Conservation (phyloP, 495 filamentous ascomycete species). For the Aspergillus panamensis region DNA sequence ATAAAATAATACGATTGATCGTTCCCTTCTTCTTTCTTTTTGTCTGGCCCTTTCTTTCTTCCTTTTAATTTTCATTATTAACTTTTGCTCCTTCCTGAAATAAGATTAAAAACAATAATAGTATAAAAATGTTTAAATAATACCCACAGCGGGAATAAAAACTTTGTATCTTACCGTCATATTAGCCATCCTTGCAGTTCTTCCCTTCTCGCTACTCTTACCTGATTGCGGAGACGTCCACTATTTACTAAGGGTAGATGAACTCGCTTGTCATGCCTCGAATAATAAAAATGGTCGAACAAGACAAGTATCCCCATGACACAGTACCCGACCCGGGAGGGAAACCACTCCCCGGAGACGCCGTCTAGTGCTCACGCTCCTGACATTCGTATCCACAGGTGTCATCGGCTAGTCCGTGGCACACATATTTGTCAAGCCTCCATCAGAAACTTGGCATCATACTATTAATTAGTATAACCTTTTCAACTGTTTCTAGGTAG, state of each 20-base stretch:
- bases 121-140: neutral
- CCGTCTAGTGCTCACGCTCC: slow-evolving; percentile 16
- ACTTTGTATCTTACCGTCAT: slow-evolving; percentile 3
- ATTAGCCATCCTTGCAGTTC: slow-evolving; percentile 1
- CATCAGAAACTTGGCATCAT: slow-evolving; percentile 18
- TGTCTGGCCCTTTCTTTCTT: neutral
- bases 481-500: slow-evolving; percentile 1
- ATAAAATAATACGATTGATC: neutral
- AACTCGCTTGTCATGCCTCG: slow-evolving; percentile 14
- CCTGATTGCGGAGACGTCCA: slow-evolving; percentile 11
- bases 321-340: slow-evolving; percentile 3
- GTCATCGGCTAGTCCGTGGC: slow-evolving; percentile 30
- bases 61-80: neutral
- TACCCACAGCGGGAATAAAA: neutral
- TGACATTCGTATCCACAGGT: slow-evolving; percentile 24
- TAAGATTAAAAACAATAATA: neutral
- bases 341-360: slow-evolving; percentile 19
- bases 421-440: slow-evolving; percentile 14
- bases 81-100: neutral
- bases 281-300: neutral
- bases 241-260: slow-evolving; percentile 8
- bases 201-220: slow-evolving; percentile 14
- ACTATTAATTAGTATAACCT: slow-evolving; percentile 16
- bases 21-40: neutral
- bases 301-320: neutral